Evolutionary conservation across 768 basidiomycete genomes (phyloP).

Genomic region (Russula virescens): DNA sequence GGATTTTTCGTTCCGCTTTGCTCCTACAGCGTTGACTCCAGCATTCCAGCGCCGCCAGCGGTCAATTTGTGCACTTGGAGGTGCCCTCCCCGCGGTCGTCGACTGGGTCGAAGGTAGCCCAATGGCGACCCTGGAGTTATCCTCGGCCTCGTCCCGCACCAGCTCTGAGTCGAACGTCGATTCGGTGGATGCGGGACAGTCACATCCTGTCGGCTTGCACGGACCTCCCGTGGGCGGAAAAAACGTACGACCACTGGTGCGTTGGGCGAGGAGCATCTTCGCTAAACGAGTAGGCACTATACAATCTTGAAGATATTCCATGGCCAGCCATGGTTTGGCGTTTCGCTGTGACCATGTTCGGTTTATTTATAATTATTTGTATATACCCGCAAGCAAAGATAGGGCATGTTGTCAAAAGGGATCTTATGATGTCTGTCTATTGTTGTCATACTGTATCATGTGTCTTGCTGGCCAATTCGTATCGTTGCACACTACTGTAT

Average conservation of each 20-base stretch:
- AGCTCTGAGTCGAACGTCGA: neutral
- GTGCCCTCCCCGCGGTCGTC: slow-evolving; percentile 1
- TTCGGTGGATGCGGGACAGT: neutral
- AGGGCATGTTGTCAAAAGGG: neutral
- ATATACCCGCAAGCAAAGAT: neutral
- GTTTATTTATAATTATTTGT: slow-evolving; percentile 4
- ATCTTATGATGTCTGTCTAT: neutral
- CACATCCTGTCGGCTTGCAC: neutral
- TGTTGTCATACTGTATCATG: neutral
- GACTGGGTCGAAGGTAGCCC: slow-evolving; percentile 6
- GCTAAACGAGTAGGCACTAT: neutral
- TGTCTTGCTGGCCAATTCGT: neutral
- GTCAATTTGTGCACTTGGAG: slow-evolving; percentile 1
- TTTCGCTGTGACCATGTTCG: no score
- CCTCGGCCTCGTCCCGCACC: slow-evolving; percentile 2
- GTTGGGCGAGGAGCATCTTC: slow-evolving; percentile 13
- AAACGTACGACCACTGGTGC: slow-evolving; percentile 1
- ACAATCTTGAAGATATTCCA: neutral
- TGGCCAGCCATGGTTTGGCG: neutral
- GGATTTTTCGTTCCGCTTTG: slow-evolving; percentile 17
- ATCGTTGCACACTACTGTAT: no score
- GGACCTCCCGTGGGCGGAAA: neutral
- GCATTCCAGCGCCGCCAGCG: slow-evolving; percentile 17
- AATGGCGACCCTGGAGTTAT: neutral
- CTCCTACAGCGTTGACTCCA: slow-evolving; percentile 9